Base-by-base conservation (phyloP, 768 basidiomycete species). In the Mycena vulgaris region DNA sequence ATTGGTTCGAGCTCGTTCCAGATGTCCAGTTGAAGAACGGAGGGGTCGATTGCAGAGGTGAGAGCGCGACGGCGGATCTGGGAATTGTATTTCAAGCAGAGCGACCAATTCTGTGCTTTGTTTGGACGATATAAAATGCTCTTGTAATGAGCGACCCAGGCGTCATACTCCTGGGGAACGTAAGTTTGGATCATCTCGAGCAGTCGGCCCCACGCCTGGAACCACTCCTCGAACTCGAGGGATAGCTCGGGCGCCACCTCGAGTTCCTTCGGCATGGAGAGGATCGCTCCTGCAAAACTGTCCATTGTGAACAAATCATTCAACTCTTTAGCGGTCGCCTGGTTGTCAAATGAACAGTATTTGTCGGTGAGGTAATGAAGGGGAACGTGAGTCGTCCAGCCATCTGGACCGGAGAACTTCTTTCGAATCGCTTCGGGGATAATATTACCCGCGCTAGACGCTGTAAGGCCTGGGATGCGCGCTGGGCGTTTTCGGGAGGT, bases 201-300 rank as follows among this genome's bases (percentile, higher is more conserved):
- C 2, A 78, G 66, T 8, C 66, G 70, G 2, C 31, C n/a, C 71
- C 74, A 77, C 0, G 70, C 75, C 47, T 77, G 74, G 16, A 69
- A 68, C 78, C 76, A 77, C 25, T 76, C 68, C 10, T 76, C 72
- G 49, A 77, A 78, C 7, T 63, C 47, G 4, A 78, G 48, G 10
- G 56, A 33, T 4, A 69, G 53, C 56, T 78, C 76, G 0, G 69
- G 58, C 3, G 56, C 47, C 35, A 48, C n/a, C 5, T 66, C 51
- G 0, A 76, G 56, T 14, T 70, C 48, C 52, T 73, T 73, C 0
- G 66, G 59, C 1, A 65, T 35, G 1, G 72, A 57, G n/a, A 70
- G 16, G 7, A 78, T 8, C 21, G n/a, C n/a, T n/a, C n/a, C 57
- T 35, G 21, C 70, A 64, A 8, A 55, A 33, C n/a, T n/a, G 19